Evolutionary conservation across 306 rosid genomes (phyloP), one percentile per base, ranked within the genome.

Genomic region (Phaseolus lunatus): DNA sequence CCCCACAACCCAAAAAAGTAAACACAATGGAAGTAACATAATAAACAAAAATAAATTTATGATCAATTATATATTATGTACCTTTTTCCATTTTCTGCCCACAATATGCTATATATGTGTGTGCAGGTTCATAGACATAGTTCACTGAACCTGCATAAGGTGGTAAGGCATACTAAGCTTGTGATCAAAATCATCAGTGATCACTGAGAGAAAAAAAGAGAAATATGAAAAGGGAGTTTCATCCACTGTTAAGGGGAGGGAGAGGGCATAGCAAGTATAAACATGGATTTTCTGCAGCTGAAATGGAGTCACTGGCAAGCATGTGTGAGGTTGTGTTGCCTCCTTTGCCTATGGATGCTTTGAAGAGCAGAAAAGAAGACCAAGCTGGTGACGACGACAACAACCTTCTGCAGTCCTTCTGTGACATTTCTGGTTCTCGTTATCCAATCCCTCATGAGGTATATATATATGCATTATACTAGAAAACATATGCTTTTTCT

Each of bases 261-360:
- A 79, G 79, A 69, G 88, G 73, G 7, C 78, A 77, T 27, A 65
- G 54, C 3, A 89, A 86, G 81, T 83, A 80, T 80, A 90, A 11
- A 49, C 91, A 89, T 78, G 89, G 88, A 11, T 85, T 92, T 11
- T 79, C 87, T 15, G 43, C 35, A 3, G 70, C 80, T 22, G 97
- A 92, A 88, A 91, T 92, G 84, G 79, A 88, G 1, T 80, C 94
- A 15, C 53, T 92, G 9, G 66, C 83, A 45, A 83, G 90, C 83
- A 61, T 92, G 64, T 92, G 97, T 78, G 97, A 95, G 70, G 77
- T 86, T 29, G 27, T 92, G 4, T 1, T 92, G 1, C 97, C 97
- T 79, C 68, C 96, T 59, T 73, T 92, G 85, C 86, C 93, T 19
- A 18, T 43, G 44, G 52, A 77, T 54, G 16, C 77, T 80, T n/a